These are phyloP conservation scores for Zoysia pacifica DNA, from an alignment of 176 grass and related monocot genomes.

Conservation along the genomic window DNA sequence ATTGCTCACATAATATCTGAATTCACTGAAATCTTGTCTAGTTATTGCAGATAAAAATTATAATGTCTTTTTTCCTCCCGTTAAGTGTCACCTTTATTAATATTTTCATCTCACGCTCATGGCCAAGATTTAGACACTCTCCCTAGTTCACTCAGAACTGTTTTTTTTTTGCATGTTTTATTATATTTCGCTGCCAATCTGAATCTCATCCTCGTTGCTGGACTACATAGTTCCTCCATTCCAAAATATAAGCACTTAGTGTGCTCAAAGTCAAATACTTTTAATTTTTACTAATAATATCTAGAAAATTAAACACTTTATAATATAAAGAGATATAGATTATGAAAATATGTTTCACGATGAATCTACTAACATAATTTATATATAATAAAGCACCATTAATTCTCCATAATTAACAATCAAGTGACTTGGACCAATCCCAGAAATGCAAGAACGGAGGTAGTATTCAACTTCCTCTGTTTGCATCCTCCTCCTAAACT, in stretches of 20 bases:
- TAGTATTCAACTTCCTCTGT: not conserved
- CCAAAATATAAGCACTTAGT: too few species aligned
- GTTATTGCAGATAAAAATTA: not conserved
- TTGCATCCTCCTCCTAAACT: slow-evolving; percentile 12
- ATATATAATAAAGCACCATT: too few species aligned
- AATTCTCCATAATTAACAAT: too few species aligned
- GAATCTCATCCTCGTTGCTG: not conserved
- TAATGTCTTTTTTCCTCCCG: not conserved
- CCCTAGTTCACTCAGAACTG: not conserved
- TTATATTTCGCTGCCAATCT: not conserved
- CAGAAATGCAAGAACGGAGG: too few species aligned
- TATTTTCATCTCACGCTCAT: not conserved
- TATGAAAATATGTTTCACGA: too few species aligned
- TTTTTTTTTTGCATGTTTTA: not conserved
- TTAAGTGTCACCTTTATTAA: not conserved
- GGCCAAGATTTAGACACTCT: not conserved
- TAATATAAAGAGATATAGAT: too few species aligned
- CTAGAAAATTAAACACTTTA: too few species aligned
- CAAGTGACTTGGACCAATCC: too few species aligned
- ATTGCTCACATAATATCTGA: not conserved
- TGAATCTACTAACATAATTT: too few species aligned
- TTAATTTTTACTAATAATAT: too few species aligned
- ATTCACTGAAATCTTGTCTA: not conserved
- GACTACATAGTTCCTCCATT: too few species aligned
- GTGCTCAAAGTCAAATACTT: too few species aligned